Evolutionary conservation across 805 yeast genomes (phyloP).

Genomic region (Cyberlindnera americana): DNA sequence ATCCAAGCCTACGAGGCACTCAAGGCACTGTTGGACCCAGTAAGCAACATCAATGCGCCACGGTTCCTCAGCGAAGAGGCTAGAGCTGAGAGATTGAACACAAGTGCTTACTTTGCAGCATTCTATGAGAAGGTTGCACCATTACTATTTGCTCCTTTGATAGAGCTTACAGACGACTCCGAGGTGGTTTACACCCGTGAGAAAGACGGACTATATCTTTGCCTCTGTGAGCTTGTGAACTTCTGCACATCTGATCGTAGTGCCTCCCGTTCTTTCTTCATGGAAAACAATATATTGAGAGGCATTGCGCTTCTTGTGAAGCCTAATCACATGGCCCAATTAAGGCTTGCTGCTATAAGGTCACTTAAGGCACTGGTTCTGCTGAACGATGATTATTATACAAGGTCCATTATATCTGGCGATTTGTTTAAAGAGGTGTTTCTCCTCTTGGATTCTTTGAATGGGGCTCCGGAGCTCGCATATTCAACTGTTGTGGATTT

Average conservation of each 20-base stretch:
- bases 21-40: constrained; percentile 61
- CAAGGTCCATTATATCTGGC: constrained; percentile 51
- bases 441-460: constrained; percentile 43
- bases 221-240: constrained; percentile 65
- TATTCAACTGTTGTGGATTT: constrained; percentile 76
- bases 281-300: constrained; percentile 53
- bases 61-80: constrained; percentile 24
- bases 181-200: background rate
- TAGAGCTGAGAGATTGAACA: constrained; percentile 28
- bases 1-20: constrained; percentile 84
- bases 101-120: constrained; percentile 46
- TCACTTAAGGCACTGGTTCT: constrained; percentile 61
- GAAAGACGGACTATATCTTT: constrained; percentile 46
- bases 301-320: constrained; percentile 52
- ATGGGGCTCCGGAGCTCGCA: constrained; percentile 54
- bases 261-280: constrained; percentile 57
- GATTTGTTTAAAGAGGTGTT: constrained; percentile 50
- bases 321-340: constrained; percentile 37
- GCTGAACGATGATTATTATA: constrained; percentile 60
- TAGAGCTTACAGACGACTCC: constrained; percentile 16
- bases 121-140: constrained; percentile 67
- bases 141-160: constrained; percentile 46
- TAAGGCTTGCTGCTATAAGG: constrained; percentile 65
- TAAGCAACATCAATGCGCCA: constrained; percentile 17
- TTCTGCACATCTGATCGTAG: constrained; percentile 57